A percentile compares a stretch with the other conserved stretches of the same genome.
These are phyloP conservation scores for Cryptococcus amylolentus DNA, from an alignment of 1,284 basidiomycete genomes.

Conservation along the genomic window DNA sequence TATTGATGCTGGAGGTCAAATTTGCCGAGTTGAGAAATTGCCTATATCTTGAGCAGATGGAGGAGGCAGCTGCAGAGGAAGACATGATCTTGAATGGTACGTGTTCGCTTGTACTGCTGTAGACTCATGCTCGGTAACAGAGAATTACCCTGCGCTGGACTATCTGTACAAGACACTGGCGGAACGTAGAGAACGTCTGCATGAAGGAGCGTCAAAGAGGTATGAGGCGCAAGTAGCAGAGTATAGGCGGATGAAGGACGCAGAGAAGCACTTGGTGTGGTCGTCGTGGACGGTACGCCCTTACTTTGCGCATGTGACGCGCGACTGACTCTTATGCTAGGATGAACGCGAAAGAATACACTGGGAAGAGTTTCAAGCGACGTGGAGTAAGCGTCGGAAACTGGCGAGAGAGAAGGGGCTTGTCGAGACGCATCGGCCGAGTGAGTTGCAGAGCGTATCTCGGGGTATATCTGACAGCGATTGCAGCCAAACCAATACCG, in stretches of 20 bases:
- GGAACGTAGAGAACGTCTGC: constrained; percentile 39
- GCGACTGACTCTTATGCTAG: constrained; percentile 9
- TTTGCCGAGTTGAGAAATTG: constrained; percentile 57
- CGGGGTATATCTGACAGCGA: not conserved
- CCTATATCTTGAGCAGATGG: constrained; percentile 56
- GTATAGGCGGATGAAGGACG: constrained; percentile 47
- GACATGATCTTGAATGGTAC: constrained; percentile 55
- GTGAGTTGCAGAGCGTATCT: constrained; percentile 24
- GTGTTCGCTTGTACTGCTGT: constrained; percentile 11
- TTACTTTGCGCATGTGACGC: not conserved
- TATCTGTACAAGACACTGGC: constrained; percentile 49
- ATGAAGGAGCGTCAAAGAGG: constrained; percentile 42
- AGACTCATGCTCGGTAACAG: constrained; percentile 24
- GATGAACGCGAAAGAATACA: constrained; percentile 48
- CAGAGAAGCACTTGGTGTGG: constrained; percentile 51
- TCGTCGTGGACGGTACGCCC: constrained; percentile 52
- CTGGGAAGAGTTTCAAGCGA: constrained; percentile 53
- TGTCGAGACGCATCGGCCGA: constrained; percentile 52
- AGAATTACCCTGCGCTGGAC: constrained; percentile 55
- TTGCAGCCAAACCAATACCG: not conserved
- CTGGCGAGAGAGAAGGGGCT: constrained; percentile 56
- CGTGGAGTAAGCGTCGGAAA: constrained; percentile 53
- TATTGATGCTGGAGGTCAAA: constrained; percentile 57
- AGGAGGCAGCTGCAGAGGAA: constrained; percentile 56
- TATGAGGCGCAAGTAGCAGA: constrained; percentile 50